Conservation (phyloP, 768 basidiomycete genomes). For the Boletus edulis region DNA sequence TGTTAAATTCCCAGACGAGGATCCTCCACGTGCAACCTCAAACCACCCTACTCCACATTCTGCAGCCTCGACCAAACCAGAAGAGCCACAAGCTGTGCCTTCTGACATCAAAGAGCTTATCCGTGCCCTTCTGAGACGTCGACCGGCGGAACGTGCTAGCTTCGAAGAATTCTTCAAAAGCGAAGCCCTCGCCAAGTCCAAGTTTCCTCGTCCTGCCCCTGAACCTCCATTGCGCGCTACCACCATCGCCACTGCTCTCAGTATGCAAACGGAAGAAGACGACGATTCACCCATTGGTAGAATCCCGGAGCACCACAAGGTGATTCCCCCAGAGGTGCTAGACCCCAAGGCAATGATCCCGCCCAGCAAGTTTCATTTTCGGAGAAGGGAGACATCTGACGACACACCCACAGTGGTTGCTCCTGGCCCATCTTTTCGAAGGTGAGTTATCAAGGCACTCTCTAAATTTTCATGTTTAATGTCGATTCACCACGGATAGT, state of each 20-base stretch:
- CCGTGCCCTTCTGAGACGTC: constrained; percentile 75
- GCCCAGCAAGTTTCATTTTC: constrained; percentile 76
- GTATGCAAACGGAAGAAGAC: constrained; percentile 29
- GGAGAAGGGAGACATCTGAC: constrained; percentile 34
- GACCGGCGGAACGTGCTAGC: constrained; percentile 78
- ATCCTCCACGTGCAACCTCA: constrained; percentile 46
- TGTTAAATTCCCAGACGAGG: constrained; percentile 93
- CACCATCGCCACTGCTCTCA: constrained; percentile 8
- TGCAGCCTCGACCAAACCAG: constrained; percentile 31
- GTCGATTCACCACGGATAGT: constrained; percentile 6
- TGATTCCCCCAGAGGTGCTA: constrained; percentile 77
- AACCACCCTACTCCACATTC: constrained; percentile 26
- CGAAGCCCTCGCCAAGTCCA: constrained; percentile 70
- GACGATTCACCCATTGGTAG: constrained; percentile 33
- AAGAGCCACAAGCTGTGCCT: constrained; percentile 60
- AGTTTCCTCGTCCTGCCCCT: constrained; percentile 58
- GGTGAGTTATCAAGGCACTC: constrained; percentile 11
- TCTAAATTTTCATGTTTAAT: not conserved
- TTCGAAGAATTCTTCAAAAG: constrained; percentile 94
- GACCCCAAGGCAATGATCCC: constrained; percentile 81
- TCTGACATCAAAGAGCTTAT: constrained; percentile 87
- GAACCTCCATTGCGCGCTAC: constrained; percentile 13
- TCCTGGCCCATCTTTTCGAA: constrained; percentile 14
- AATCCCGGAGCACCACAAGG: constrained; percentile 71
- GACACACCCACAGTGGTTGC: constrained; percentile 2